These are phyloP conservation scores for Madurella fahalii DNA, from an alignment of 2,329 filamentous ascomycete species.

Conservation along the genomic window DNA sequence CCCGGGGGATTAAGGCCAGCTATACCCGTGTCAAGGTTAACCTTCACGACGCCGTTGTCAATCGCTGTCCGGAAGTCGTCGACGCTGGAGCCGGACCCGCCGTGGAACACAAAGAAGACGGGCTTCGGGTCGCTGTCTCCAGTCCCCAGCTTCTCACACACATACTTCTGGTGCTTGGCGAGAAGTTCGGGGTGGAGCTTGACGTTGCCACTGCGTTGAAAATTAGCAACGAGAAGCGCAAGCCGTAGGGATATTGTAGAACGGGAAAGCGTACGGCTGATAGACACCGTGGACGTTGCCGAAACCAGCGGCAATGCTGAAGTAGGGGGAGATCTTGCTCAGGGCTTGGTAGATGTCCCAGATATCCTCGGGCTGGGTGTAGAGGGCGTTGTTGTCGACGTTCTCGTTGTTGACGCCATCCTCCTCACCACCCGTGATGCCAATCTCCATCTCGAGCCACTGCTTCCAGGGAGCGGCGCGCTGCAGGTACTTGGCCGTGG, in stretches of 20 bases:
- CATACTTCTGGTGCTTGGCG: constrained; percentile 90
- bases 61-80: constrained; percentile 88
- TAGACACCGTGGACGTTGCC: constrained; percentile 98
- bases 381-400: constrained; percentile 27
- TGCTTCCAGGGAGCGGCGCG: constrained; percentile 95
- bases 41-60: constrained; percentile 82
- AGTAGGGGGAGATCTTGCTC: constrained; percentile 83
- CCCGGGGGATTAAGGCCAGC: not conserved
- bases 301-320: constrained; percentile 97
- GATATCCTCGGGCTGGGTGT: constrained; percentile 97
- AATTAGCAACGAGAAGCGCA: constrained; percentile 37
- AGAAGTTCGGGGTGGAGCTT: constrained; percentile 94
- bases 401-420: constrained; percentile 55
- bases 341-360: constrained; percentile 84
- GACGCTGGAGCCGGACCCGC: constrained; percentile 87
- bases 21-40: constrained; percentile 81
- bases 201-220: constrained; percentile 58
- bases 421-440: constrained; percentile 87
- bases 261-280: constrained; percentile 56
- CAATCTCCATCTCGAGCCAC: constrained; percentile 97
- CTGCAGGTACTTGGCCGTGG: constrained; percentile 90
- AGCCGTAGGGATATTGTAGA: not conserved
- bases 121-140: constrained; percentile 74
- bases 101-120: constrained; percentile 99
- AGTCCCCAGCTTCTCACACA: constrained; percentile 67